Conservation (phyloP, 2,329 filamentous ascomycete species). For the Exophiala oligosperma region DNA sequence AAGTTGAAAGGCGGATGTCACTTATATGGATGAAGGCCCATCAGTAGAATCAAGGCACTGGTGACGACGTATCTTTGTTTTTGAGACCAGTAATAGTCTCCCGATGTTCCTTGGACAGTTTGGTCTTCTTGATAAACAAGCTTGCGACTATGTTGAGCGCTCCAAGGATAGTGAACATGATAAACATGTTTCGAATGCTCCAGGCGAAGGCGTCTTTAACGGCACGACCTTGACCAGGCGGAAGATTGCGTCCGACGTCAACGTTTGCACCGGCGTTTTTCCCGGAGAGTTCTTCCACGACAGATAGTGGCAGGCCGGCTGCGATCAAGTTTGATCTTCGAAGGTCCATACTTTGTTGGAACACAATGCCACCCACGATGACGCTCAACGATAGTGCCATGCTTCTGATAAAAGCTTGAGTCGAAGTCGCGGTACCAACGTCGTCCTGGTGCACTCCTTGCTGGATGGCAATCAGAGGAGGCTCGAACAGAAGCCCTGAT, state of each 20-base stretch:
- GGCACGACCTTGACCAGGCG: constrained; percentile 35
- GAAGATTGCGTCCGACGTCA: constrained; percentile 26
- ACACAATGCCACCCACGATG: constrained; percentile 57
- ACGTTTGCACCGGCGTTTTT: constrained; percentile 35
- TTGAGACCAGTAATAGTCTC: constrained; percentile 47
- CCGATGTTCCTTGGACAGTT: constrained; percentile 43
- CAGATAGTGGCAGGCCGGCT: constrained; percentile 30
- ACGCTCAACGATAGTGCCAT: constrained; percentile 59
- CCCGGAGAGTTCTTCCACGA: constrained; percentile 23
- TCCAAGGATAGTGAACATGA: constrained; percentile 36
- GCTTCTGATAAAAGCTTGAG: constrained; percentile 61
- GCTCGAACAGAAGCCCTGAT: constrained; percentile 53
- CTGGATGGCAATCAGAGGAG: constrained; percentile 59
- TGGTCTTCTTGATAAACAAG: constrained; percentile 39
- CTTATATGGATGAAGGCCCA: background rate
- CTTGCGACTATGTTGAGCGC: constrained; percentile 27
- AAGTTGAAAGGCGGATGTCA: background rate
- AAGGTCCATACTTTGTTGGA: constrained; percentile 39
- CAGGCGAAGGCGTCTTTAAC: constrained; percentile 45
- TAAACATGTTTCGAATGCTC: constrained; percentile 51
- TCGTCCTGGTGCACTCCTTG: constrained; percentile 50
- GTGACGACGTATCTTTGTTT: constrained; percentile 23
- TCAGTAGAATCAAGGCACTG: background rate
- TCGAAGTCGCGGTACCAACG: constrained; percentile 60
- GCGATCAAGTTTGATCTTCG: constrained; percentile 17